phyloP scores from a whole-genome alignment of 2,329 filamentous ascomycete genomes.

The Torrubiellomyces zombiae region DNA sequence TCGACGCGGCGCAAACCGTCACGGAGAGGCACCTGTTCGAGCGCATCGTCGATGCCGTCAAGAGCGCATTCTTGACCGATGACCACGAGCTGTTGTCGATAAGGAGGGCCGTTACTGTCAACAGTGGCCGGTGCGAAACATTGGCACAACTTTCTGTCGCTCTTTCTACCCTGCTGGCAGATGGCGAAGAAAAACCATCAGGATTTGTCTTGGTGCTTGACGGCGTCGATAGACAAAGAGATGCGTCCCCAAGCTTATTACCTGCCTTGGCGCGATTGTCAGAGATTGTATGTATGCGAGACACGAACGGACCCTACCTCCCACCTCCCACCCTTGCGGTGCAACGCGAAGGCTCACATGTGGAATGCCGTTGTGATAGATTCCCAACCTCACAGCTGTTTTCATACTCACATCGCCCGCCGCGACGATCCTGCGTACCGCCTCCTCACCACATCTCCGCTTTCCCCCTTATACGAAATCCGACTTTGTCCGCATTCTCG shows the following conservation, averaged over 20 bases:
- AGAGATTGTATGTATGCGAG: slow-evolving; percentile 52
- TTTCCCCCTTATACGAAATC: slow-evolving; percentile 73
- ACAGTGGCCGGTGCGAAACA: slow-evolving; percentile 67
- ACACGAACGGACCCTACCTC: too few relatives aligned
- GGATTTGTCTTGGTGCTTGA: slow-evolving; percentile 78
- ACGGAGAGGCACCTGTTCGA: slow-evolving; percentile 65
- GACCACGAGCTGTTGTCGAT: too few relatives aligned
- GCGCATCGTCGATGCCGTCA: slow-evolving; percentile 45
- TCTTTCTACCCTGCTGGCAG: slow-evolving; percentile 45
- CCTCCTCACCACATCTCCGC: slow-evolving; percentile 58
- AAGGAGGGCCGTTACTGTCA: too few relatives aligned
- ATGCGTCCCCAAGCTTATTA: slow-evolving; percentile 61
- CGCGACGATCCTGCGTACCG: slow-evolving; percentile 50
- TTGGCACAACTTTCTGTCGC: slow-evolving; percentile 61
- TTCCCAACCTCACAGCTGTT: slow-evolving; percentile 60
- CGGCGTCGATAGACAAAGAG: slow-evolving; percentile 69
- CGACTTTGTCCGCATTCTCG: slow-evolving; percentile 64
- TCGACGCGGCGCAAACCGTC: slow-evolving; percentile 61
- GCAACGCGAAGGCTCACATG: too few relatives aligned
- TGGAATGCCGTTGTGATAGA: too few relatives aligned
- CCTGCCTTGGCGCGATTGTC: slow-evolving; percentile 68
- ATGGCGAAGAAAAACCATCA: slow-evolving; percentile 20
- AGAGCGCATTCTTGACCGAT: too few relatives aligned
- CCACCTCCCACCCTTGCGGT: too few relatives aligned
- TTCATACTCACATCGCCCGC: slow-evolving; percentile 61